Base-by-base conservation (phyloP, 1,284 basidiomycete genomes). In the Cryptococcus jaspeensis region DNA sequence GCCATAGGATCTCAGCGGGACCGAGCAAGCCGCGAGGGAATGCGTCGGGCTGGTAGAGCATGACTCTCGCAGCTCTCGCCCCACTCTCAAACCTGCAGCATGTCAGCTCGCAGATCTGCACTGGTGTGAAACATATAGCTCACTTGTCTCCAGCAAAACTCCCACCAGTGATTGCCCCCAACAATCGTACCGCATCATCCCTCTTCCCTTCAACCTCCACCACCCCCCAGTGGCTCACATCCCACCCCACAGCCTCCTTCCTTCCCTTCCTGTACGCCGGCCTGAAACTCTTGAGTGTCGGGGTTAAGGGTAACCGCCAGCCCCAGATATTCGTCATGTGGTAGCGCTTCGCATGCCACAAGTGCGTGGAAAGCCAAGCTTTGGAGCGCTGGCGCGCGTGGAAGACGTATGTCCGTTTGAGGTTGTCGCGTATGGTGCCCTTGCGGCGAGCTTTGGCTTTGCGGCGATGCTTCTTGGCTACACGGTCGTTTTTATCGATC, bases 261-360 rank as follows among this genome's bases (percentile, higher is more conserved):
- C 87, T 75, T 0, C 90, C 85, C 1, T 93, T 91, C 22, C 93
- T 84, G 72, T 93, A 87, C 2, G 92, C 92, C 0, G 93, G 85
- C 23, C 93, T 82, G 71, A 89, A 94, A 0, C 89, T 83, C 69
- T 96, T 97, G 68, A 93, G 89, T 0, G 92, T 93, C 0, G 93
- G 92, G 1, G 85, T 84, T 1, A 87, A 74, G 2, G 92, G 88
- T 85, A 97, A 79, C 64, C 90, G 82, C 72, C 90, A 91, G 0
- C 90, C 90, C 92, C 92, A 96, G 72, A 89, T 81, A 63, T 86
- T 86, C 62, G 86, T 82, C 93, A 96, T 95, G 63, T 88, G 85
- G 85, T 93, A 93, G 1, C 92, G 84, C 75, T 95, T 96, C 1
- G 92, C 88, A 69, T 96, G 93, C 89, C 91, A 96, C 23, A 95